Evolutionary conservation across 2,329 filamentous ascomycete species (phyloP), one percentile per base, ranked within the genome.

Genomic region (Botrytis sinoallii): DNA sequence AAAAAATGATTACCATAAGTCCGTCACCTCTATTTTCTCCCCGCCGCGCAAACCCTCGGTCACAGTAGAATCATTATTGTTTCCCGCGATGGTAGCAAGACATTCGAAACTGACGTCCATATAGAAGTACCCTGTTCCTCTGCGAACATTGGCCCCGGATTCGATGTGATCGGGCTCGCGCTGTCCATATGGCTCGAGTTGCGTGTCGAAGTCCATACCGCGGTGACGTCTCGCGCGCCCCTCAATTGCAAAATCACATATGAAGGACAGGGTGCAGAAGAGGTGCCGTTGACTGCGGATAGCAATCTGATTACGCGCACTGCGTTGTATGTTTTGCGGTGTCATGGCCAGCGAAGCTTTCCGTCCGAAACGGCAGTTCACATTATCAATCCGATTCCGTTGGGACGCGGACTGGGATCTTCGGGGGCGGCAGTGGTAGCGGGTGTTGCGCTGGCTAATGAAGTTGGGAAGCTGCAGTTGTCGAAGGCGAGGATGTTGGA

Each of bases 131-230:
- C 95, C 77, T 97, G 93, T 85, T 98, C 95, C 75, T 98, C 95
- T 75, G 95, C 95, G 85, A 98, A 98, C 86, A 98, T 98, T 81
- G 95, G 94, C 78, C 95, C 95, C 67, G 95, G 95, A 74, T 99
- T 98, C 87, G 95, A 99, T 86, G 95, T 98, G 79, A 97, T 98
- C 82, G 94, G 96, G 78, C 91, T 99, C 75, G 95, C 95, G 14
- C 88, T 99, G 78, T 97, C 94, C 77, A 91, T 98, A 83, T 97
- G 95, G 85, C 92, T 99, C 77, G 95, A 98, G 85, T 86, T 98
- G 73, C 88, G 91, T 76, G 92, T 98, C 82, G 93, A 91, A 76
- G 87, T 97, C 80, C 89, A 92, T 83, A 86, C 89, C 74, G 83
- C 85, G 79, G 85, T 85, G 80, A 79, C 81, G 70, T 90, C 89